Base-by-base conservation (phyloP, 2,329 filamentous ascomycete species). In the Rhytidhysteron rufulum region DNA sequence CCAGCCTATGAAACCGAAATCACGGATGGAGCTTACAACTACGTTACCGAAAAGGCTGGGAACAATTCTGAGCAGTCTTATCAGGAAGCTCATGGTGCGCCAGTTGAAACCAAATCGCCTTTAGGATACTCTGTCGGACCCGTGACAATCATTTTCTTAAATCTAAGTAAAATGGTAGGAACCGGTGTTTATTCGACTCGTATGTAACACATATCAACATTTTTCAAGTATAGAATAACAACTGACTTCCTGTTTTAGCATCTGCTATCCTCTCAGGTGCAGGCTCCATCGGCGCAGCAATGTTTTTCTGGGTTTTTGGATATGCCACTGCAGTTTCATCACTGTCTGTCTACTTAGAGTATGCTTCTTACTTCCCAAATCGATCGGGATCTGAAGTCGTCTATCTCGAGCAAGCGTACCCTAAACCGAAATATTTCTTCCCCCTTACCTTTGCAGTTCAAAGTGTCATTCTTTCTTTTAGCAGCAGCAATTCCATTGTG, bases 321-420 rank as follows among this genome's bases (percentile, higher is more conserved):
- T 77, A 78, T 41, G 35, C 84, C 25, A 77, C 82, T 37, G 75
- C 80, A 0, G 56, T 71, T 0, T 70, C 76, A 2, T 74, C 74
- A 1, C 70, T 83, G 3, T 65, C 71, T 0, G 73, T 82, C 0
- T 85, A 85, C 41, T 73, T 85, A 7, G 82, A 86, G 51, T 75
- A 78, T 11, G 74, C 80, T 0, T 71, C 78, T 1, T 85, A 80
- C 45, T 86, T 85, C 43, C 81, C 82, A 1, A 84, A 77, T 52
- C 75, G 82, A 6, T 83, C 78, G 2, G 82, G 82, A 0, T 74
- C 75, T 0, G 80, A 86, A 50, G 81, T 83, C 0, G 82, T 83
- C 0, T 86, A 84, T 48, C 70, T 86, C 0, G 82, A 86, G 49
- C 82, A 86, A 52, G 78, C 80, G 0, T 86, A 76, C 46, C 81